These are phyloP conservation scores for Rhizopogon vulgaris DNA, from an alignment of 768 basidiomycete genomes.

Conservation along the genomic window DNA sequence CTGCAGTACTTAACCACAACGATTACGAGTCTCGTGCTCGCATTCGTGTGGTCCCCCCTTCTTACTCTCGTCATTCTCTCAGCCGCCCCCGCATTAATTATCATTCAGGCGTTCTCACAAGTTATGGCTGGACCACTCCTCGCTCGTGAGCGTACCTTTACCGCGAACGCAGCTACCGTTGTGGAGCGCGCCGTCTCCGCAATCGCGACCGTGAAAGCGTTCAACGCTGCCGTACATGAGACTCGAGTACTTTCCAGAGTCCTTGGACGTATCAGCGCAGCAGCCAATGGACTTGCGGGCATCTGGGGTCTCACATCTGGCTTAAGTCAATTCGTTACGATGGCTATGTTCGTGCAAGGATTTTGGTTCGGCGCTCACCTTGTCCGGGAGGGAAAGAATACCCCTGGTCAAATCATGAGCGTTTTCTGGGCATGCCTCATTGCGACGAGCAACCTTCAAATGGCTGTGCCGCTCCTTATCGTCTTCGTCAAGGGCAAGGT, in stretches of 20 bases:
- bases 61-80: slow-evolving; percentile 91
- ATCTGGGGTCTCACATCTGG: slow-evolving; percentile 75
- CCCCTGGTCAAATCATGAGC: slow-evolving; percentile 82
- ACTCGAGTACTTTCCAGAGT: slow-evolving; percentile 41
- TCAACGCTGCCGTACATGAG: slow-evolving; percentile 68
- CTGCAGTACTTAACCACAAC: slow-evolving; percentile 80
- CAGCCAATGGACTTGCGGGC: slow-evolving; percentile 48
- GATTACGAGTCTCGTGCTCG: slow-evolving; percentile 73
- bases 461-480: slow-evolving; percentile 79
- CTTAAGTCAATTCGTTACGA: slow-evolving; percentile 72
- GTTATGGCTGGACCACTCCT: slow-evolving; percentile 61
- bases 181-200: slow-evolving; percentile 71
- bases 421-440: slow-evolving; percentile 98
- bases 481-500: slow-evolving; percentile 60
- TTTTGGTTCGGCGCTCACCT: slow-evolving; percentile 95
- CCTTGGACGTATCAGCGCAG: slow-evolving; percentile 36
- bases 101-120: slow-evolving; percentile 76
- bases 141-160: slow-evolving; percentile 55
- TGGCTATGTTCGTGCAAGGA: slow-evolving; percentile 92
- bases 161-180: slow-evolving; percentile 68
- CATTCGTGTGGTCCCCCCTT: slow-evolving; percentile 71
- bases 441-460: slow-evolving; percentile 81
- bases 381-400: slow-evolving; percentile 68
- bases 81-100: slow-evolving; percentile 74
- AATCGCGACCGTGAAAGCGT: slow-evolving; percentile 89